These are phyloP conservation scores for Toxicodendron radicans DNA, from an alignment of 345 rosid genomes.

Conservation along the genomic window DNA sequence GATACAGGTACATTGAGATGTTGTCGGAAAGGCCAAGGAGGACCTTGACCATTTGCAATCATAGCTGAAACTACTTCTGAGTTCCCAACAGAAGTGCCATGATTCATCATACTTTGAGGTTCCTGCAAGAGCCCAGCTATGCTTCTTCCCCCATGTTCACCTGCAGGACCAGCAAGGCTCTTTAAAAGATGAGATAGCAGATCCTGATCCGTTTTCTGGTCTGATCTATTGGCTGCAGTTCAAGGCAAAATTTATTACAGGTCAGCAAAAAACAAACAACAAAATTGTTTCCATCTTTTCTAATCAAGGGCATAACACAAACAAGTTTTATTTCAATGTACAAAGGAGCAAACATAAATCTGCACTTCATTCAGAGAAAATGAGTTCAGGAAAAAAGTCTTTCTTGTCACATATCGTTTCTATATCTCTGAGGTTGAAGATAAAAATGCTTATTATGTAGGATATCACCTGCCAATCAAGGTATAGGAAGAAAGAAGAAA, in stretches of 20 bases:
- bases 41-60: slow-evolving; percentile 53
- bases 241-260: slow-evolving; percentile 6
- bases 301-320: background rate
- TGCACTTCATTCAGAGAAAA: slow-evolving; percentile 1
- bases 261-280: background rate
- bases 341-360: too few species aligned
- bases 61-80: slow-evolving; percentile 48
- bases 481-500: background rate
- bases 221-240: slow-evolving; percentile 73
- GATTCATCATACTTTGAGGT: slow-evolving; percentile 51
- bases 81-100: slow-evolving; percentile 40
- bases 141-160: slow-evolving; percentile 62
- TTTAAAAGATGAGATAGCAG: slow-evolving; percentile 75
- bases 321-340: background rate
- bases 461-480: background rate
- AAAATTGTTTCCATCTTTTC: background rate
- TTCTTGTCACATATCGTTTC: background rate
- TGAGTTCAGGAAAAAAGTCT: slow-evolving; percentile 4
- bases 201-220: slow-evolving; percentile 70
- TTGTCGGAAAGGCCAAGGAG: slow-evolving; percentile 39
- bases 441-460: background rate
- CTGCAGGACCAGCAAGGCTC: slow-evolving; percentile 65
- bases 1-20: slow-evolving; percentile 40
- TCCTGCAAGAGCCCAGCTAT: slow-evolving; percentile 64
- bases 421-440: slow-evolving; percentile 3